Percentiles rank a stretch among this genome's conserved stretches.
Conservation (phyloP, 352 stramenopile species). For the Pythium aphanidermatum region DNA sequence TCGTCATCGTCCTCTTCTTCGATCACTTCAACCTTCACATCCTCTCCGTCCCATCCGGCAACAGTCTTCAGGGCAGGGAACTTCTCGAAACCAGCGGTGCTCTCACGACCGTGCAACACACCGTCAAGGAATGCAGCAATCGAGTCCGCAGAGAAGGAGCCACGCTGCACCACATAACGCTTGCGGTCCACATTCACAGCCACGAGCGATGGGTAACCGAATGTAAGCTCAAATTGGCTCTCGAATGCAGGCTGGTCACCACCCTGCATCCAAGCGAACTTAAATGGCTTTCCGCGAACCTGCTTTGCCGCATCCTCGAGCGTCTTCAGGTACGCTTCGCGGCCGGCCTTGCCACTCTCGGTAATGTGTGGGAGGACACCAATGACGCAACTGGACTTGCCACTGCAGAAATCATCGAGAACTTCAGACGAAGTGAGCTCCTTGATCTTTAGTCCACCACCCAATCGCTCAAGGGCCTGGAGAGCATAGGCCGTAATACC, state of each 20-base stretch:
- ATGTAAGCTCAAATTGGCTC: slow-evolving; percentile 82
- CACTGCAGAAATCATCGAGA: slow-evolving; percentile 79
- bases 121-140: slow-evolving; percentile 72
- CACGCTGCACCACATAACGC: slow-evolving; percentile 76
- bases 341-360: slow-evolving; percentile 77
- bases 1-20: slow-evolving; percentile 83
- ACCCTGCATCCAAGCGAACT: slow-evolving; percentile 89
- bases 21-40: slow-evolving; percentile 62
- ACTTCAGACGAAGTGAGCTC: slow-evolving; percentile 60
- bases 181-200: slow-evolving; percentile 86
- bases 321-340: slow-evolving; percentile 80
- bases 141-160: slow-evolving; percentile 54
- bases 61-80: slow-evolving; percentile 62
- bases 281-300: slow-evolving; percentile 87
- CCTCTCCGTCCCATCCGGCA: slow-evolving; percentile 75
- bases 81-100: slow-evolving; percentile 52
- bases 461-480: slow-evolving; percentile 59
- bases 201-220: slow-evolving; percentile 88
- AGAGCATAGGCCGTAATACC: slow-evolving; percentile 81
- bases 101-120: slow-evolving; percentile 63
- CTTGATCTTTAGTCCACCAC: slow-evolving; percentile 71
- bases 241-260: slow-evolving; percentile 84
- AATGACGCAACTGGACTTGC: slow-evolving; percentile 88
- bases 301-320: slow-evolving; percentile 79
- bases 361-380: slow-evolving; percentile 87